phyloP scores from a whole-genome alignment of 78 protist genomes.

The Polysphondylium violaceum region DNA sequence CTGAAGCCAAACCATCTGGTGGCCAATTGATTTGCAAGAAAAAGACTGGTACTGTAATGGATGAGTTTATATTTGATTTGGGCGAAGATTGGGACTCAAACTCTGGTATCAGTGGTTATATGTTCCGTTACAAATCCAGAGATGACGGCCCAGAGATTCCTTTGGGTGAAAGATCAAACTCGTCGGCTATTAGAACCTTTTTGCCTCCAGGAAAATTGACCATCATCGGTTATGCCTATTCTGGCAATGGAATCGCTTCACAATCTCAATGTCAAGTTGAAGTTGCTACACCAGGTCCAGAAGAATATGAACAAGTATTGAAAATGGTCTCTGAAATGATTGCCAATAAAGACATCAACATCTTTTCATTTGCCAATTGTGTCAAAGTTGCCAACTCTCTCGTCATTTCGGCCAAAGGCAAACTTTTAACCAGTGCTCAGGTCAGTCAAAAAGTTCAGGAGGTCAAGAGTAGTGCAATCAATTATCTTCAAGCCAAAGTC shows the following conservation, averaged over 20 bases:
- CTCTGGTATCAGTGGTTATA: conserved; percentile 43
- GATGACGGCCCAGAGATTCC: conserved; percentile 19
- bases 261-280: conserved; percentile 9
- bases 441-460: conserved; percentile 15
- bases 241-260: conserved; percentile 1
- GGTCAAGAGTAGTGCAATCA: conserved; percentile 19
- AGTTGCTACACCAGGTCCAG: background rate
- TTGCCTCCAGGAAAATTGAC: conserved; percentile 34
- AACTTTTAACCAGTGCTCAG: background rate
- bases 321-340: conserved; percentile 6
- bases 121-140: conserved; percentile 8
- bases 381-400: conserved; percentile 33
- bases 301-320: conserved; percentile 8
- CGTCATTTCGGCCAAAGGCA: conserved; percentile 7
- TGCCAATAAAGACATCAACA: background rate
- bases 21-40: conserved; percentile 16
- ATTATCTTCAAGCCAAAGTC: background rate
- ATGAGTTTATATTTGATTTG: conserved; percentile 18
- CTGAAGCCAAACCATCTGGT: conserved; percentile 56
- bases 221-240: conserved; percentile 25
- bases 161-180: background rate
- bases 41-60: conserved; percentile 15
- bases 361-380: conserved; percentile 10
- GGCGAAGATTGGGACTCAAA: conserved; percentile 32
- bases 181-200: background rate